Base-by-base conservation (phyloP, 257 asterid species). In the Petunia axillaris region DNA sequence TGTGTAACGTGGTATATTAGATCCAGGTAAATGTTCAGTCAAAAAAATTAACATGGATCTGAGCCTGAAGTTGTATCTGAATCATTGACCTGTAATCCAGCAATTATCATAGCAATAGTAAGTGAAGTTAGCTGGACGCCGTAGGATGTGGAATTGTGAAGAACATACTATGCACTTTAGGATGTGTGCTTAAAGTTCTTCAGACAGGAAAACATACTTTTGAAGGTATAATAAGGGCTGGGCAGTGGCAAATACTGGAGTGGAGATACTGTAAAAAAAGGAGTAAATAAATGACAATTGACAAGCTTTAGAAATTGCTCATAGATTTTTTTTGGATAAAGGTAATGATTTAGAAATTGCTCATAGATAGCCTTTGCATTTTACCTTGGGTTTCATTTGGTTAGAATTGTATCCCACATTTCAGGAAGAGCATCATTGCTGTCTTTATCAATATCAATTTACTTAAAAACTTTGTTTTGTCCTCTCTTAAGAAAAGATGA, bases 381-480 rank as follows among this genome's bases (percentile, higher is more conserved):
- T 35, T 50, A 73, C 62, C 78, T 13, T 44, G 13, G 14, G 46
- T 73, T 73, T 50, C 78, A 50, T 73, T 50, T 73, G 78, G 46
- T 36, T 50, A 73, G 35, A 50, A 50, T 52, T 50, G 78, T 44
- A 73, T 73, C 43, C 35, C 6, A 11, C 78, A 73, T 35, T 73
- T 73, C 62, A 50, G 78, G 78, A 48, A 48, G 60, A 73, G 43
- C 60, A 71, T 36, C 48, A 35, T n/a, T 73, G 62, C 41, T 48
- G 36, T 73, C 62, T 70, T 50, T 67, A 43, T 67, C 76, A n/a
- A 68, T 25, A 73, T 73, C 62, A 73, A 73, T 11, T 11, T 73
- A 36, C 78, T 48, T 73, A 3, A 46, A 73, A 73, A 36, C 44
- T 73, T 46, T 16, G 16, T 9, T 25, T 70, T 46, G 43, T 46